Conservation (phyloP, 495 filamentous ascomycete species). For the Aspergillus sclerotiicarbonarius region DNA sequence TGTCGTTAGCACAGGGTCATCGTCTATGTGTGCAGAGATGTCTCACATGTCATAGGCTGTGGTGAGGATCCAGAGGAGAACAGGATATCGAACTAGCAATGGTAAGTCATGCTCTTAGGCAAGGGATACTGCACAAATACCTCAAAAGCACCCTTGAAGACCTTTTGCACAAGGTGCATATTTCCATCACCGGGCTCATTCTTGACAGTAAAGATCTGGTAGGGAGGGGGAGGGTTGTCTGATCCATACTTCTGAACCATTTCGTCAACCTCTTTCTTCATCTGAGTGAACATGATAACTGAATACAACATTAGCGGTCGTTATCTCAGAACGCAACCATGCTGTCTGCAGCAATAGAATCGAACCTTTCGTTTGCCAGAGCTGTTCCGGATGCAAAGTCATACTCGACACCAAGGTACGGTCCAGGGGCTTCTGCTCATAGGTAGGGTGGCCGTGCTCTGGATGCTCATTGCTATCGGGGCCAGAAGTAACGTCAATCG, state of each 20-base stretch:
- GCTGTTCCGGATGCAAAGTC: constrained; percentile 59
- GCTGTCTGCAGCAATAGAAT: background rate
- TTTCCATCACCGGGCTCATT: constrained; percentile 73
- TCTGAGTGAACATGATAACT: constrained; percentile 67
- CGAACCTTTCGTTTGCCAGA: constrained; percentile 84
- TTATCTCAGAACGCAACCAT: background rate
- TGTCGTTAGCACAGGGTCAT: constrained; percentile 33
- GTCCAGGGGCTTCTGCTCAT: constrained; percentile 71
- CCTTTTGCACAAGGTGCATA: constrained; percentile 85
- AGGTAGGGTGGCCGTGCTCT: constrained; percentile 58
- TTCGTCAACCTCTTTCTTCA: constrained; percentile 74
- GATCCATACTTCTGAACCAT: constrained; percentile 67
- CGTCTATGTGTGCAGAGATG: background rate
- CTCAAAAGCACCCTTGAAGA: constrained; percentile 86
- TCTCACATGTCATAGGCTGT: constrained; percentile 54
- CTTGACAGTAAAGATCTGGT: constrained; percentile 77
- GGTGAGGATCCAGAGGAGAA: constrained; percentile 79
- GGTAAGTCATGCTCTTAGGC: constrained; percentile 10
- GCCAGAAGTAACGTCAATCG: constrained; percentile 71
- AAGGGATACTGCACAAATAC: constrained; percentile 26
- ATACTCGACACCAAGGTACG: constrained; percentile 71
- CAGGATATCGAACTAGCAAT: constrained; percentile 76
- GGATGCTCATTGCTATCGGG: constrained; percentile 62
- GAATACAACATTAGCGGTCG: constrained; percentile 13
- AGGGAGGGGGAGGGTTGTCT: constrained; percentile 72